Conservation (phyloP, 805 yeast genomes). For the Candida parachauliodes region DNA sequence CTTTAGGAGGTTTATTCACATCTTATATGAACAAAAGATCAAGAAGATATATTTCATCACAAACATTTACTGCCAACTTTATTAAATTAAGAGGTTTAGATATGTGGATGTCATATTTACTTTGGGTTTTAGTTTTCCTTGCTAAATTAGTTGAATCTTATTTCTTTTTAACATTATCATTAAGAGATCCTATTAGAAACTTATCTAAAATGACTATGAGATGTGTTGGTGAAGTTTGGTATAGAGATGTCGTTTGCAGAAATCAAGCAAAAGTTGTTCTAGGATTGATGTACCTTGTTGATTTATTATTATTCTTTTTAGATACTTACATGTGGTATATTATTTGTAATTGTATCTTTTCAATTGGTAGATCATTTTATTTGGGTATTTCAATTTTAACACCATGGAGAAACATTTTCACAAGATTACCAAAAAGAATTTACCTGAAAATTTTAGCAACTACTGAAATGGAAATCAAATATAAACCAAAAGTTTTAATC, state of each 20-base stretch:
- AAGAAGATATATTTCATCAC: slow-evolving; percentile 87
- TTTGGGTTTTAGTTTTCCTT: slow-evolving; percentile 86
- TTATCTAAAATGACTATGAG: slow-evolving; percentile 83
- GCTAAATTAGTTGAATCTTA: slow-evolving; percentile 92
- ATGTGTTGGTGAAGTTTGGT: slow-evolving; percentile 95
- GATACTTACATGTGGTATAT: slow-evolving; percentile 99
- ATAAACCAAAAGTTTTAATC: slow-evolving; percentile 96
- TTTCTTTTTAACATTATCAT: slow-evolving; percentile 80
- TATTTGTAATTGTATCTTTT: slow-evolving; percentile 88
- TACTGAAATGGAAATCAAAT: slow-evolving; percentile 98
- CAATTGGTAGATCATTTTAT: slow-evolving; percentile 97
- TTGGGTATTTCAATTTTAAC: slow-evolving; percentile 98
- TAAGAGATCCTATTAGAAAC: slow-evolving; percentile 93
- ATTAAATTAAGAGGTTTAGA: slow-evolving; percentile 79
- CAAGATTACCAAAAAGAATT: slow-evolving; percentile 97
- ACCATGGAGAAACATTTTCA: slow-evolving; percentile 99
- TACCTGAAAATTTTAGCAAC: slow-evolving; percentile 97
- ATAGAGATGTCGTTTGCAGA: slow-evolving; percentile 66
- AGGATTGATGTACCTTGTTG: slow-evolving; percentile 91
- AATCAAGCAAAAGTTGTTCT: slow-evolving; percentile 87
- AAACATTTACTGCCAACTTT: slow-evolving; percentile 92
- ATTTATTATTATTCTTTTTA: slow-evolving; percentile 91
- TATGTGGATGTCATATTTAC: slow-evolving; percentile 91
- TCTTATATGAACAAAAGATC: slow-evolving; percentile 83
- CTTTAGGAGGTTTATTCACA: slow-evolving; percentile 93